Base-by-base conservation (phyloP, 805 yeast species). In the Candida nemodendra region DNA sequence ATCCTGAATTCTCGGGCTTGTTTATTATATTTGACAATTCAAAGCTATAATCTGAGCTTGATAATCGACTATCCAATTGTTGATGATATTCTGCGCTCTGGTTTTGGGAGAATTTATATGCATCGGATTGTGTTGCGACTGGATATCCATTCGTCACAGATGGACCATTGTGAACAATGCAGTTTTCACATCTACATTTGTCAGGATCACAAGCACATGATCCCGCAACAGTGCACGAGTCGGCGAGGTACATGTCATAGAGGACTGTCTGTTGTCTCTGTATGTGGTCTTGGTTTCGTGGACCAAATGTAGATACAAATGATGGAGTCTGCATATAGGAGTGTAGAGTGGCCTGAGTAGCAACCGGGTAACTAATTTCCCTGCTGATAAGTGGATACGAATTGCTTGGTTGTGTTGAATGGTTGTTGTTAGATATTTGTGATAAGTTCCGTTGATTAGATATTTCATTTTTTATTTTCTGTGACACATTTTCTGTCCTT, bases 221-320 rank as follows among this genome's bases (percentile, higher is more conserved):
- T 1, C 66, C 67, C 0, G 65, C 63, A 17, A 61, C 59, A 4
- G 61, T 49, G 38, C 66, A 62, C 0, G 63, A 38, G 24, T 62
- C 57, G 1, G 65, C 59, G 15, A 57, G 34, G 29, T 46, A 62
- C 45, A 62, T 43, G 36, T 64, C 65, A 37, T 59, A 62, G 4
- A 51, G 28, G 26, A 36, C 23, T 12, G 45, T 18, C 3, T 41
- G 29, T 13, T 24, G 15, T 7, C 11, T 21, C 7, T 7, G 11
- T 11, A 8, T 7, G 11, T 11, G 7, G 7, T 31, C 30, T 21
- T 41, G 7, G 24, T 8, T 21, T 8, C 9, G 24, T 21, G 7
- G 24, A 21, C 24, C 11, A 8, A 11, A 8, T 11, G 24, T 21
- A 8, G 7, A 7, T 21, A 21, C 7, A 11, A 11, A 11, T 8